Evolutionary conservation across 1,284 basidiomycete species (phyloP), one percentile per base, ranked within the genome.

Genomic region (Laetiporus sulphureus): DNA sequence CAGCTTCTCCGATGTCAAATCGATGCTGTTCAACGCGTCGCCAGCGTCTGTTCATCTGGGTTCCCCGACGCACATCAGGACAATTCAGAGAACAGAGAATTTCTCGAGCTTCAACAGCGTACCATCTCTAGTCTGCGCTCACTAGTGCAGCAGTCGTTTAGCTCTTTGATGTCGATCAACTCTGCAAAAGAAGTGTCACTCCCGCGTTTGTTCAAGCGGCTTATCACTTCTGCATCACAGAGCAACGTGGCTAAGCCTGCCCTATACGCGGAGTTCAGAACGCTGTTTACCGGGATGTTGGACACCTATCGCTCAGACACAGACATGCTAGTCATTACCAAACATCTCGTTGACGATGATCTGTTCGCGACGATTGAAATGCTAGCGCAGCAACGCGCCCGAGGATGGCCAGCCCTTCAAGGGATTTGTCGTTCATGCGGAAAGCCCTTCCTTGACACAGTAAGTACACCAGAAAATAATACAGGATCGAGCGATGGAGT

Each of bases 261-360:
- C n/a, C 80, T 84, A 4, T 98, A 98, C 60, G 82, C 85, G 24
- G 93, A 98, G 62, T 95, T 98, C 63, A 77, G 92, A 33, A 76
- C 80, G 3, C 92, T 99, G 44, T 69, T 99, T 18, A 85, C 83
- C 1, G 87, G 91, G 22, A 99, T 99, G 91, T 68, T 98, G 49
- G 91, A 94, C 54, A 88, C 91, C 2, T 98, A 97, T 66, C 80
- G 85, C 18, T 80, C 87, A 4, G 93, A 99, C 51, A 84, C 85
- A 19, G 94, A 98, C 53, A 79, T 95, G 70, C 71, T 99, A n/a
- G 66, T 73, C 24, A 91, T 97, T 56, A 88, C 91, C 12, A 90
- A 88, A 53, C 80, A 84, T 47, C 69, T 98, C 19, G 71, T 94
- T 30, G 79, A 89, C 50, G 76, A 83, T 18, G 95, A 97, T 59